These are phyloP conservation scores for Senna tora DNA, from an alignment of 306 rosid species.

Conservation along the genomic window DNA sequence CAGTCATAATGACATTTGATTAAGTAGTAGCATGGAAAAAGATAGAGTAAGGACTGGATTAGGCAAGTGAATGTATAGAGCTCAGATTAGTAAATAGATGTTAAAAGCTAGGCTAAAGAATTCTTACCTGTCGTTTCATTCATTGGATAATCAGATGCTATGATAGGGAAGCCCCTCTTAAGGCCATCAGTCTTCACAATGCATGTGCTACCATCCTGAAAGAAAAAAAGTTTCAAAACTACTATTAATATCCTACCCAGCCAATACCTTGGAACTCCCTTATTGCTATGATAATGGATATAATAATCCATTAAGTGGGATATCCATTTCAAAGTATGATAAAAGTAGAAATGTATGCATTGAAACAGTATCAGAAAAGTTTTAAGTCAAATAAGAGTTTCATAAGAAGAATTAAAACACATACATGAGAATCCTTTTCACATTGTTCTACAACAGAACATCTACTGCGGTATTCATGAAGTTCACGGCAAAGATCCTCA, in stretches of 20 bases:
- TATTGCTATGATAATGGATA: conserved; percentile 6
- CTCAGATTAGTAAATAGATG: conserved; percentile 9
- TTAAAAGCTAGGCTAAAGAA: conserved; percentile 32
- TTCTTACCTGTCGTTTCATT: conserved; percentile 75
- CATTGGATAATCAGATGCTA: conserved; percentile 78
- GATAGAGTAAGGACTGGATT: conserved; percentile 18
- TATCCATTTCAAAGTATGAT: conserved; percentile 18
- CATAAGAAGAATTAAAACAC: conserved; percentile 37
- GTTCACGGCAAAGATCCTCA: conserved; percentile 97
- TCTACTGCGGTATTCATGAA: conserved; percentile 88
- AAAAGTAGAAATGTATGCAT: conserved; percentile 28
- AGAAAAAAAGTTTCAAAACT: conserved; percentile 35
- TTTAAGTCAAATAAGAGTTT: conserved; percentile 27
- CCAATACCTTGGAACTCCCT: conserved; percentile 30
- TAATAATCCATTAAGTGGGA: background rate
- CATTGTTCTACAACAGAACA: conserved; percentile 60
- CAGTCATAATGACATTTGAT: conserved; percentile 32
- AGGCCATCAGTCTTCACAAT: conserved; percentile 76
- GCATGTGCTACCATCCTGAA: conserved; percentile 77
- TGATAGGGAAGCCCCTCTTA: conserved; percentile 79
- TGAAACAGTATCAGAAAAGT: conserved; percentile 22
- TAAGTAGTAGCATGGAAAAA: conserved; percentile 24
- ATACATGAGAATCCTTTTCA: conserved; percentile 77
- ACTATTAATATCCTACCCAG: conserved; percentile 33
- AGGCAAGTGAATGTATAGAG: conserved; percentile 31